Percentiles rank a stretch among this genome's conserved stretches.
Evolutionary conservation across 1,284 basidiomycete species (phyloP).

Genomic region (Cryptococcus sp.): DNA sequence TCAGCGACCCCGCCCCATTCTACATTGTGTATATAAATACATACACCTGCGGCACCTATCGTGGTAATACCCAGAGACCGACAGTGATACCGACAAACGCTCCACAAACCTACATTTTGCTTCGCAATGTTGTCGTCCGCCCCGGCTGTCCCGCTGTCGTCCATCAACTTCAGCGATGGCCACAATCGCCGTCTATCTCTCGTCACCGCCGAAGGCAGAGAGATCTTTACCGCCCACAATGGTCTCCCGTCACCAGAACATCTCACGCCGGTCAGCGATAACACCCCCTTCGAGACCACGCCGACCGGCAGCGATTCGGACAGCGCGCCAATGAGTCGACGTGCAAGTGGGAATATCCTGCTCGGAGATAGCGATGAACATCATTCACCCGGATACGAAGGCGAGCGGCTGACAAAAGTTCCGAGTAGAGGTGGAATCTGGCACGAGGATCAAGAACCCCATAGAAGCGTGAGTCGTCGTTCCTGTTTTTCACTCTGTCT

Average conservation of each 20-base stretch:
- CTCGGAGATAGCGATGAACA: slow-evolving; percentile 5
- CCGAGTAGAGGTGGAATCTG: slow-evolving; percentile 44
- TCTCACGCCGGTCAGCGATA: slow-evolving; percentile 45
- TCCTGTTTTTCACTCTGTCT: slow-evolving; percentile 1
- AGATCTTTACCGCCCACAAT: slow-evolving; percentile 47
- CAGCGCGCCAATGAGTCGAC: slow-evolving; percentile 19
- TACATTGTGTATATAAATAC: no score
- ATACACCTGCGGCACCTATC: no score
- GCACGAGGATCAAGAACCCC: slow-evolving; percentile 35
- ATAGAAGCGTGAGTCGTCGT: slow-evolving; percentile 28
- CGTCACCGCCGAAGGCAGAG: slow-evolving; percentile 42
- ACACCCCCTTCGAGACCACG: slow-evolving; percentile 24
- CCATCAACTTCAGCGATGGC: slow-evolving; percentile 37
- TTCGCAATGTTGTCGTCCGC: slow-evolving; percentile 46
- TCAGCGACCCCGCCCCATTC: no score
- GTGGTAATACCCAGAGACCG: no score
- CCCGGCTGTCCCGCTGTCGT: slow-evolving; percentile 48
- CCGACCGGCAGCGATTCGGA: slow-evolving; percentile 23
- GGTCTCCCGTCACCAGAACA: slow-evolving; percentile 48
- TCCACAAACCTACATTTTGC: no score
- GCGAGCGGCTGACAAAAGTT: slow-evolving; percentile 33
- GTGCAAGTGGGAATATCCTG: slow-evolving; percentile 20
- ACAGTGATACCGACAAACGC: no score
- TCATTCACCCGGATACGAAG: not conserved
- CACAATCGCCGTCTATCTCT: slow-evolving; percentile 40